Evolutionary conservation across 345 rosid species (phyloP), one percentile per base, ranked within the genome.

Genomic region (Bruguiera parviflora): DNA sequence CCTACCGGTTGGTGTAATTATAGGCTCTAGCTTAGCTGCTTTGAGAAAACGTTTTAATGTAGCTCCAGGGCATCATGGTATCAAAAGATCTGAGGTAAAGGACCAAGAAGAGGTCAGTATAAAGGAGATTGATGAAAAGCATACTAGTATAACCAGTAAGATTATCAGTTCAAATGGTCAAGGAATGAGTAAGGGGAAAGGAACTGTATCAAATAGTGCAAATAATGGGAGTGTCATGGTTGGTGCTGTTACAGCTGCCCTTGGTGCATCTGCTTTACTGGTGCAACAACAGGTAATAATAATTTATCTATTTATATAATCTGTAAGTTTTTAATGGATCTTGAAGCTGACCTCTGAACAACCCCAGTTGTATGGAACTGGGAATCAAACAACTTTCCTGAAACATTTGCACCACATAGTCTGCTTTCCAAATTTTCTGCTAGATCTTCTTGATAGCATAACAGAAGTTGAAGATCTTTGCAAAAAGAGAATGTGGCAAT

Each of bases 21-120:
- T 82, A 69, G 97, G 98, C 67, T 88, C 96, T 71, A 80, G 90
- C 83, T 86, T 94, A 83, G 98, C 98, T 80, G 92, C 92, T 69
- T 69, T 94, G 77, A 84, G 93, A 78, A 83, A 88, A 78, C 75
- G 75, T 80, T 91, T 94, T 13, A 46, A 82, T 79, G 84, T 89
- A 49, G 77, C 82, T 67, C 79, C 84, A 33, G 69, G 63, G 46
- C 72, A 80, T 59, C 80, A 82, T 56, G 69, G 47, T 53, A 64
- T 55, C 21, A 62, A 79, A 59, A 67, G 47, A 25, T 67, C 72
- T 66, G 61, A 39, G 72, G 69, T 66, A 52, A 68, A 33, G 31
- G 66, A 58, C 53, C 65, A 58, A 24, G 72, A 53, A 18, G 56
- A 77, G 70, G 53, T 57, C 52, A 59, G 53, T 9, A 8, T 53